Evolutionary conservation across 2,329 filamentous ascomycete genomes (phyloP).

Genomic region (Cercospora canescens): DNA sequence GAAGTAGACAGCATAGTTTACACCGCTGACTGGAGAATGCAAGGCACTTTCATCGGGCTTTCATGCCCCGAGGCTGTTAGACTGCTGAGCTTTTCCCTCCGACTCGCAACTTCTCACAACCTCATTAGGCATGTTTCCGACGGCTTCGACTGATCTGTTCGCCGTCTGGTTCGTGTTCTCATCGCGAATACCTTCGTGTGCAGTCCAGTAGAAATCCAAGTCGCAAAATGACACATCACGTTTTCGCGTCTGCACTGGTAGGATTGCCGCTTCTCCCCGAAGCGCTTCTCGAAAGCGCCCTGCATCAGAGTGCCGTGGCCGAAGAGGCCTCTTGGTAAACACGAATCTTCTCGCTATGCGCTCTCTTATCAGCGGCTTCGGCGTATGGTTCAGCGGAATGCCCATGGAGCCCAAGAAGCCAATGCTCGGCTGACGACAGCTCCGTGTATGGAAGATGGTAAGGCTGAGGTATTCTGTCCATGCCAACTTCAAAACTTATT

Average conservation of each 20-base stretch:
- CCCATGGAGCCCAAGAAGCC: not conserved
- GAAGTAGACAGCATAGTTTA: too few relatives aligned
- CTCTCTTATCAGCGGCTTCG: not conserved
- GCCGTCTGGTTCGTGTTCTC: too few relatives aligned
- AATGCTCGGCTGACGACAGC: not conserved
- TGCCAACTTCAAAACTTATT: not conserved
- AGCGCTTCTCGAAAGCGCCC: not conserved
- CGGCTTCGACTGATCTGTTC: too few relatives aligned
- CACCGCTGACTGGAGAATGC: too few relatives aligned
- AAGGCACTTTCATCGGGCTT: too few relatives aligned
- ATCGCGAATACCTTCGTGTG: too few relatives aligned
- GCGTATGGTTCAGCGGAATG: not conserved
- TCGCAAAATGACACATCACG: too few relatives aligned
- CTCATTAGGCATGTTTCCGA: too few relatives aligned
- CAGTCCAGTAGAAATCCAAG: too few relatives aligned
- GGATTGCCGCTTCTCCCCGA: not conserved
- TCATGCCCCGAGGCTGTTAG: too few relatives aligned
- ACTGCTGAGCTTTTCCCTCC: too few relatives aligned
- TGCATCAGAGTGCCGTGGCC: not conserved
- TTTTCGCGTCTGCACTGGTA: not conserved
- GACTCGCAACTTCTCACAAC: too few relatives aligned
- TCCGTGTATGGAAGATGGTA: not conserved
- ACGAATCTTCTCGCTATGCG: not conserved
- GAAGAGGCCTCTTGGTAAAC: not conserved
- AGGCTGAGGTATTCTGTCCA: not conserved